Percentiles rank a stretch among this genome's conserved stretches.
phyloP scores from a whole-genome alignment of 768 basidiomycete species.

The Dioszegia hungarica region DNA sequence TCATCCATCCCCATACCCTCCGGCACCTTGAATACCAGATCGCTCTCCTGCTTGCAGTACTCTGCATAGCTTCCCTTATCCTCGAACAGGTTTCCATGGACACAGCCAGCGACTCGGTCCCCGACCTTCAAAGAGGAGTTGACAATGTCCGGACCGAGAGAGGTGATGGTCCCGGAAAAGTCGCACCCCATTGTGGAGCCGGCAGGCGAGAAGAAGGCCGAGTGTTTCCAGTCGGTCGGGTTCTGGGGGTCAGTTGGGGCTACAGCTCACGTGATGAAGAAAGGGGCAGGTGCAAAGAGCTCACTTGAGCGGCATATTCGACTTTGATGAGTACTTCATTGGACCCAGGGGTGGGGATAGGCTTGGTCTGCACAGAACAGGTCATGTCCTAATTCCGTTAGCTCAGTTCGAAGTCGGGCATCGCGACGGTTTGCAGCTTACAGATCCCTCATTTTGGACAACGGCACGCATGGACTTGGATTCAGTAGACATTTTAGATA shows the following conservation, averaged over 20 bases:
- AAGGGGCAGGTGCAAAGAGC: background rate
- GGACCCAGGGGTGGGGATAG: constrained; percentile 19
- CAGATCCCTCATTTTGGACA: constrained; percentile 21
- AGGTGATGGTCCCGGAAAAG: constrained; percentile 30
- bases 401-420: constrained; percentile 6
- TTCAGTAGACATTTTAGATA: constrained; percentile 10
- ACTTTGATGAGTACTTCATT: constrained; percentile 40
- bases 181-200: constrained; percentile 37
- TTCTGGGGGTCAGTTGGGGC: constrained; percentile 9
- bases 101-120: constrained; percentile 29
- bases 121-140: constrained; percentile 20
- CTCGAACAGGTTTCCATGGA: constrained; percentile 31
- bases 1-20: constrained; percentile 19
- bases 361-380: constrained; percentile 19
- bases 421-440: constrained; percentile 8
- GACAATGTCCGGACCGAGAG: constrained; percentile 13
- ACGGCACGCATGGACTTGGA: constrained; percentile 33
- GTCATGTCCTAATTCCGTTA: constrained; percentile 7
- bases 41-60: constrained; percentile 24
- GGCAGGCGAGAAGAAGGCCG: constrained; percentile 7
- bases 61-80: constrained; percentile 35
- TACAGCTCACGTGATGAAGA: background rate
- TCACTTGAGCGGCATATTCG: constrained; percentile 29
- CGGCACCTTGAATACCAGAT: constrained; percentile 34
- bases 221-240: constrained; percentile 42